Percentiles rank a stretch among this genome's conserved stretches.
phyloP scores from a whole-genome alignment of 208 protist genomes.

The Paratrypanosoma confusum region DNA sequence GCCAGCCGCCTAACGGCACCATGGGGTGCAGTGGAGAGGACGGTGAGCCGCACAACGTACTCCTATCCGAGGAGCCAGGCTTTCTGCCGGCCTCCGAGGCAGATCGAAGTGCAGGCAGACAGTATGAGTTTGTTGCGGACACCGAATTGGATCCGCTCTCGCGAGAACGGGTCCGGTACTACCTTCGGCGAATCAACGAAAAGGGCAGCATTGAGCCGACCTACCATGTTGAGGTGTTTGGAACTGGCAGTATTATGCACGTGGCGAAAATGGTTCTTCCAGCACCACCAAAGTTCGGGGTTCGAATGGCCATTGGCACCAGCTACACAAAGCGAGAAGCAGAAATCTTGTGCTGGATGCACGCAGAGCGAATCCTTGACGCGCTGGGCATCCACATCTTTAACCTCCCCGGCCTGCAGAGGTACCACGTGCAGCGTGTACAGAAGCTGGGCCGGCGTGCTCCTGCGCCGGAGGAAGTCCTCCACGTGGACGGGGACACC shows the following conservation, averaged over 20 bases:
- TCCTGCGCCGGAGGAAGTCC: constrained; percentile 7
- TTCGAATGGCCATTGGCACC: constrained; percentile 28
- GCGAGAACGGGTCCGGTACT: constrained; percentile 71
- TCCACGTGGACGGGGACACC: constrained; percentile 6
- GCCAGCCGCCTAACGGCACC: too few relatives aligned
- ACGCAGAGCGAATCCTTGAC: constrained; percentile 76
- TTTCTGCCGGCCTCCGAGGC: too few relatives aligned
- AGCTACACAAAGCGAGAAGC: constrained; percentile 72
- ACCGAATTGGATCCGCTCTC: constrained; percentile 49
- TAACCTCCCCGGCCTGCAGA: constrained; percentile 72
- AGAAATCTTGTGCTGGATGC: constrained; percentile 82
- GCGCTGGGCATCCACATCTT: constrained; percentile 59
- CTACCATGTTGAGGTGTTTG: constrained; percentile 11
- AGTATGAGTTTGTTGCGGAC: constrained; percentile 30
- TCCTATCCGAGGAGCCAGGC: too few relatives aligned
- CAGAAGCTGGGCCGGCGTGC: constrained; percentile 26
- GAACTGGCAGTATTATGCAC: constrained; percentile 31
- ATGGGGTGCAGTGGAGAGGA: too few relatives aligned
- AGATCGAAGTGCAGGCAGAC: constrained; percentile 11
- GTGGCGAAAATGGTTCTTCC: constrained; percentile 30
- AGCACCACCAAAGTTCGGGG: constrained; percentile 16
- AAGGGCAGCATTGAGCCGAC: neutral
- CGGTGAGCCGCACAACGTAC: too few relatives aligned
- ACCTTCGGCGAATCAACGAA: constrained; percentile 48
- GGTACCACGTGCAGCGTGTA: constrained; percentile 45